Evolutionary conservation across 2,329 filamentous ascomycete species (phyloP).

Genomic region (Penicillium psychrosexuale): DNA sequence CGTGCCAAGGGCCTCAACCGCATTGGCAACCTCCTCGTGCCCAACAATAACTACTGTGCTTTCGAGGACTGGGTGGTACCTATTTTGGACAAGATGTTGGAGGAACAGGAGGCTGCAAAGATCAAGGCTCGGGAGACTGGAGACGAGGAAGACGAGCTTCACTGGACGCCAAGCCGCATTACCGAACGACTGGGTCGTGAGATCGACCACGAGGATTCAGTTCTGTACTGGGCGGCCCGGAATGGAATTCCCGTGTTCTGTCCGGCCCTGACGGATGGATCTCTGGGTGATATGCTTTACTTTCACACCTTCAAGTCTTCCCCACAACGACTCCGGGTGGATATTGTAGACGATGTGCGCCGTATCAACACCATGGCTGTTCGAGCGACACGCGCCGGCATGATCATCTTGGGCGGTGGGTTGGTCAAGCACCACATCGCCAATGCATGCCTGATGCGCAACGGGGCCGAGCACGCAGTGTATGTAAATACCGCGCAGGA

Average conservation of each 20-base stretch:
- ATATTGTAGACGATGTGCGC: constrained; percentile 91
- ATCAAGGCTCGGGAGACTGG: constrained; percentile 46
- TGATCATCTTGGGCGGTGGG: constrained; percentile 92
- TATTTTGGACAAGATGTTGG: constrained; percentile 89
- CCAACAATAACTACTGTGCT: constrained; percentile 94
- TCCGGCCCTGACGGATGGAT: constrained; percentile 91
- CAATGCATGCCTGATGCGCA: constrained; percentile 95
- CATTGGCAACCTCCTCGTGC: constrained; percentile 92
- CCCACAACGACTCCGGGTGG: constrained; percentile 75
- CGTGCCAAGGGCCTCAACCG: constrained; percentile 86
- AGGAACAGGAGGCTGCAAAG: constrained; percentile 82
- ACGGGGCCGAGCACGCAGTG: constrained; percentile 92
- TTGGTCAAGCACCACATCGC: constrained; percentile 98
- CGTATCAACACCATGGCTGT: constrained; percentile 90
- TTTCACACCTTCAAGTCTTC: constrained; percentile 94
- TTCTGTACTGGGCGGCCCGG: constrained; percentile 97
- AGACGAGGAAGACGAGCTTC: constrained; percentile 61
- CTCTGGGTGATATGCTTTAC: constrained; percentile 95
- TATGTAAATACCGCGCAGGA: constrained; percentile 98
- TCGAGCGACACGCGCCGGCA: constrained; percentile 80
- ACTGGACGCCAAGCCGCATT: constrained; percentile 92
- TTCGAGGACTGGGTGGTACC: constrained; percentile 98
- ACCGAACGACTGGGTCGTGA: constrained; percentile 88
- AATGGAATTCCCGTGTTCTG: constrained; percentile 98
- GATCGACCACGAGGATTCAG: constrained; percentile 86